These are phyloP conservation scores for Candida pini DNA, from an alignment of 805 yeast species.

Conservation along the genomic window DNA sequence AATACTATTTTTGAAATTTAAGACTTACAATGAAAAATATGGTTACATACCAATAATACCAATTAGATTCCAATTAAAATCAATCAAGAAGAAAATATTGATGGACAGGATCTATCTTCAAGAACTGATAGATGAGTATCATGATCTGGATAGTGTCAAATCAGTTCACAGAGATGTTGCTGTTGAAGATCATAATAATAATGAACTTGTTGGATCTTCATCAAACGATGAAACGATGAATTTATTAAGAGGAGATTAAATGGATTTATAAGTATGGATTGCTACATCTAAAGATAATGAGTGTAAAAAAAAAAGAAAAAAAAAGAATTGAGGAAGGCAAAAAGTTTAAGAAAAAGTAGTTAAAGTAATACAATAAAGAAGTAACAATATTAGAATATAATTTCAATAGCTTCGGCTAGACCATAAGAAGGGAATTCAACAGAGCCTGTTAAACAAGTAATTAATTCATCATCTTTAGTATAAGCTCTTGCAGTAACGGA, in stretches of 20 bases:
- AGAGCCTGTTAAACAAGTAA: constrained; percentile 78
- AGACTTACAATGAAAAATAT: constrained; percentile 43
- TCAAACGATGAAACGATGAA: too few species aligned
- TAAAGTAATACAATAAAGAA: constrained; percentile 1
- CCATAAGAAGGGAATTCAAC: constrained; percentile 44
- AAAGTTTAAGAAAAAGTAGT: background rate
- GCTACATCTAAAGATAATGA: too few species aligned
- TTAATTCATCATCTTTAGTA: constrained; percentile 72
- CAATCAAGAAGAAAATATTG: constrained; percentile 38
- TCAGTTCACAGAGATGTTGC: constrained; percentile 2
- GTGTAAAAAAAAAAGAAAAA: background rate
- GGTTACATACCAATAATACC: constrained; percentile 64
- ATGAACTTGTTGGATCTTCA: too few species aligned
- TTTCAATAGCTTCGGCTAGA: background rate
- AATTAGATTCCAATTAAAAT: constrained; percentile 49
- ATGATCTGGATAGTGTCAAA: constrained; percentile 18
- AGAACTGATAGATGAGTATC: constrained; percentile 19
- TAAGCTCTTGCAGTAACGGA: constrained; percentile 84
- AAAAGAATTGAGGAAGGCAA: background rate
- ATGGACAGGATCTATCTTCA: constrained; percentile 21
- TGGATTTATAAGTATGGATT: too few species aligned
- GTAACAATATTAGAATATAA: constrained; percentile 1
- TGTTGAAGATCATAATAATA: background rate
- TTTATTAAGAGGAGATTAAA: too few species aligned
- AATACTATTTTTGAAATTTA: constrained; percentile 38